phyloP scores from a whole-genome alignment of 1,284 basidiomycete genomes.

The Rhodotorula sp. region DNA sequence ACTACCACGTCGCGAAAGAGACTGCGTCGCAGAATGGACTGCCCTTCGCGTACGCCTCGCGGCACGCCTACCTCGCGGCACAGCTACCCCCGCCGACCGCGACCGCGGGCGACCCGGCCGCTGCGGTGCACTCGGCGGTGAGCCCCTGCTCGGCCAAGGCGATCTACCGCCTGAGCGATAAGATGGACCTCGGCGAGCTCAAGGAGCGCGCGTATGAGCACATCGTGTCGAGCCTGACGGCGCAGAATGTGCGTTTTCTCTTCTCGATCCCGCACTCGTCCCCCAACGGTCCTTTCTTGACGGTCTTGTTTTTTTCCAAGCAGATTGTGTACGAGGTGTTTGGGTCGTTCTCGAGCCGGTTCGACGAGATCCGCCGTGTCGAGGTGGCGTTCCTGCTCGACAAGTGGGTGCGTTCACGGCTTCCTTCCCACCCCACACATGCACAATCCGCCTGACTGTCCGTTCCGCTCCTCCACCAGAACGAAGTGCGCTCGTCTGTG shows the following conservation, averaged over 20 bases:
- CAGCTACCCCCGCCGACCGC: background rate
- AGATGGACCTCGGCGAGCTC: constrained; percentile 45
- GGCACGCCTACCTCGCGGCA: constrained; percentile 33
- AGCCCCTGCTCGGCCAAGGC: constrained; percentile 42
- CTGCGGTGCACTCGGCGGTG: background rate
- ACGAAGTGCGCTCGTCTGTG: constrained; percentile 26
- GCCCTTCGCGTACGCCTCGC: constrained; percentile 35
- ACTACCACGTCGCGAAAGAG: constrained; percentile 44
- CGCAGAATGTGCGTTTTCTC: constrained; percentile 39
- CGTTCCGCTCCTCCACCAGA: background rate
- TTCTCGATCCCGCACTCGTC: background rate
- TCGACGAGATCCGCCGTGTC: constrained; percentile 43
- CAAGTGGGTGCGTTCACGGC: constrained; percentile 28
- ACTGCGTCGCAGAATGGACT: constrained; percentile 12
- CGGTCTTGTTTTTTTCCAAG: too few relatives aligned
- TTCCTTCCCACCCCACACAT: too few relatives aligned
- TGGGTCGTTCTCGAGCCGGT: constrained; percentile 39
- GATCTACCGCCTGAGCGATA: constrained; percentile 47
- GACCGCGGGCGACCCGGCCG: background rate
- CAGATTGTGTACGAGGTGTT: constrained; percentile 45
- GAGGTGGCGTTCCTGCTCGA: constrained; percentile 41
- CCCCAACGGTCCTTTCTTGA: background rate
- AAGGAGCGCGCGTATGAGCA: constrained; percentile 47
- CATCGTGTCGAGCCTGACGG: constrained; percentile 41
- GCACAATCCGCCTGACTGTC: background rate